Percentiles rank a stretch among this genome's conserved stretches.
These are phyloP conservation scores for Teunomyces gatunensis DNA, from an alignment of 805 yeast species.

Conservation along the genomic window DNA sequence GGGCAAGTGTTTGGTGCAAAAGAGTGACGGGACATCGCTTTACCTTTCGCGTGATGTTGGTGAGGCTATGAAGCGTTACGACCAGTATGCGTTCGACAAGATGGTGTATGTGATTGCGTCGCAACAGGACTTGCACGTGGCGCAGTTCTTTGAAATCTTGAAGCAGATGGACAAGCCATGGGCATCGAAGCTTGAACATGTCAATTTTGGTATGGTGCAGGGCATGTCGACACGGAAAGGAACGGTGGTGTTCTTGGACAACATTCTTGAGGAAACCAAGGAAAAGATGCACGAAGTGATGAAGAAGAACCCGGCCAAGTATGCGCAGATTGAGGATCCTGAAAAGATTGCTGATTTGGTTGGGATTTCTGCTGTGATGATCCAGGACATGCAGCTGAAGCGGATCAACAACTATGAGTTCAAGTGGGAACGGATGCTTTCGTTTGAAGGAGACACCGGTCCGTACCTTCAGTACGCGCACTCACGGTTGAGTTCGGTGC, in stretches of 20 bases:
- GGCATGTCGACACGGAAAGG: slow-evolving; percentile 99
- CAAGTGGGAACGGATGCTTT: slow-evolving; percentile 97
- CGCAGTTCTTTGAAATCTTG: slow-evolving; percentile 91
- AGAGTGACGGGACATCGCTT: slow-evolving; percentile 92
- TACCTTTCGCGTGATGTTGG: slow-evolving; percentile 96
- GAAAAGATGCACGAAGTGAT: slow-evolving; percentile 94
- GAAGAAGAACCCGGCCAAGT: slow-evolving; percentile 87
- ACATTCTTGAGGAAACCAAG: slow-evolving; percentile 88
- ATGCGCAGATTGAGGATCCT: slow-evolving; percentile 89
- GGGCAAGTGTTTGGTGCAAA: slow-evolving; percentile 89
- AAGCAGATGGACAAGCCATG: slow-evolving; percentile 87
- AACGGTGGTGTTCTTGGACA: slow-evolving; percentile 96
- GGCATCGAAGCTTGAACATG: slow-evolving; percentile 77
- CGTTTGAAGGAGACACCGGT: slow-evolving; percentile 99
- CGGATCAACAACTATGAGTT: slow-evolving; percentile 94
- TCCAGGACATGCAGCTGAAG: slow-evolving; percentile 98
- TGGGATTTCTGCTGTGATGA: slow-evolving; percentile 97
- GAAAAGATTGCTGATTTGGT: slow-evolving; percentile 92
- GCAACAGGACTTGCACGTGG: slow-evolving; percentile 93
- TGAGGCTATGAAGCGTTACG: slow-evolving; percentile 89
- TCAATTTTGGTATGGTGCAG: slow-evolving; percentile 95
- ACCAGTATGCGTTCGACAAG: slow-evolving; percentile 83
- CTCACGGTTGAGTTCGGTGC: slow-evolving; percentile 91
- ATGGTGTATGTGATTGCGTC: slow-evolving; percentile 94
- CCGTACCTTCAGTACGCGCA: slow-evolving; percentile 98